These are phyloP conservation scores for Chlorella sp. DNA, from an alignment of 139 green algal species.

Conservation along the genomic window DNA sequence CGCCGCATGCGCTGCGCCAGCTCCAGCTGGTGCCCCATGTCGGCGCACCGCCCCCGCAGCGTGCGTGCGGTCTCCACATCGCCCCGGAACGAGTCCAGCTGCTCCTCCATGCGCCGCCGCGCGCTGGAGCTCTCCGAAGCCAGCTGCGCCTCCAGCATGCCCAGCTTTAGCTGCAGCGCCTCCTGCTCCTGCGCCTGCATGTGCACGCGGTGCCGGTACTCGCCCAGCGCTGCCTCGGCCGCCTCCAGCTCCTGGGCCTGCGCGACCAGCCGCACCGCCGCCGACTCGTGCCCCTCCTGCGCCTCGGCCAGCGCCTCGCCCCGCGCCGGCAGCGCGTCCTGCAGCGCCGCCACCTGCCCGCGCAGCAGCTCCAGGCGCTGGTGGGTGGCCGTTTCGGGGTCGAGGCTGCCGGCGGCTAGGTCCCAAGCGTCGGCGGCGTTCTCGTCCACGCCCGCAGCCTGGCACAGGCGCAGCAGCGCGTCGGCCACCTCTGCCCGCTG, in stretches of 20 bases:
- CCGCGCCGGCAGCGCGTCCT: background rate
- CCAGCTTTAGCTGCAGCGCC: constrained; percentile 1
- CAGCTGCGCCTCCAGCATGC: constrained; percentile 12
- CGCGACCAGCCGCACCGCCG: background rate
- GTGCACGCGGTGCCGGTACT: background rate
- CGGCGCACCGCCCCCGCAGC: background rate
- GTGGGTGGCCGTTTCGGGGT: background rate
- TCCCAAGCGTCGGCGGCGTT: background rate
- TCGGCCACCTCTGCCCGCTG: background rate
- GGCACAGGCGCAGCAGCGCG: constrained; percentile 1
- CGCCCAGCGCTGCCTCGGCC: background rate
- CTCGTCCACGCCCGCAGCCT: background rate
- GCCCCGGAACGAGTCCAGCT: constrained; percentile 1
- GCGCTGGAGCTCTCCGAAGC: background rate
- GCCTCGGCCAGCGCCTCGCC: background rate
- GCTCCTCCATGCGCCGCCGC: constrained; percentile 14
- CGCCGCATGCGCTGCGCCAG: background rate
- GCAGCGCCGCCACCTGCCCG: background rate
- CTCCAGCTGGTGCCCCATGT: constrained; percentile 4
- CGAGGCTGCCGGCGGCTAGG: background rate
- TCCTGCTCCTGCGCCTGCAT: background rate
- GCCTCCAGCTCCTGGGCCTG: constrained; percentile 2
- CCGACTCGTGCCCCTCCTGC: background rate
- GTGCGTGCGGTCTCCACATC: background rate
- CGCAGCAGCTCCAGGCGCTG: constrained; percentile 5